Base-by-base conservation (phyloP, 345 rosid species). In the Toxicodendron radicans region DNA sequence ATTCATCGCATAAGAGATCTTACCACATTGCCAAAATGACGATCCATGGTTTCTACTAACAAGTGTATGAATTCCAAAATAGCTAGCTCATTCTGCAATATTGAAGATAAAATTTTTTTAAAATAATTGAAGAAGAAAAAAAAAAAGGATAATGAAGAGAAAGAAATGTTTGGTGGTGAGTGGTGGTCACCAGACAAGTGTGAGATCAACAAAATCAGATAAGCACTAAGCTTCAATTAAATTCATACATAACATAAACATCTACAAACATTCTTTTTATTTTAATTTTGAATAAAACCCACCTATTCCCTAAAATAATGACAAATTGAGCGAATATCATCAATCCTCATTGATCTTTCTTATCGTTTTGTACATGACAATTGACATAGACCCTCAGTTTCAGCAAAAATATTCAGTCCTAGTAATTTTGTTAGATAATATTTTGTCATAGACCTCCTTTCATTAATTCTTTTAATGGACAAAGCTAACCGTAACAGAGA, bases 1-100 rank as follows among this genome's bases (percentile, higher is more conserved):
- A 27, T 24, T 51, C 21, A 10, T 56, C 18, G 23, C 27, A 43
- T 18, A 10, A 32, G 46, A 58, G 56, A 51, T 45, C 96, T 80
- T 85, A 87, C 99, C 91, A 93, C 98, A 68, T 95, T 95, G 79
- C 99, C 97, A 59, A 93, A 95, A 87, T 95, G 98, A 33, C 95
- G 92, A 77, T 93, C 97, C 98, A 91, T 95, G 43, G 99, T 93
- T 86, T 93, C 99, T 0, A 95, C 98, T 78, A 91, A 82, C 38
- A 93, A 97, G 86, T 95, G 99, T 78, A 93, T 95, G 75, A 91
- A 95, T 77, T 91, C 99, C 83, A 95, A 81, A 78, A 92, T 92
- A 8, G 99, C 97, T 75, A 96, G 92, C 87, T 92, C 97, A 72
- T 92, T 90, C 97, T 91, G 86, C 52, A 32, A 77, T 67, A 76